These are phyloP conservation scores for Fusarium kyushuense DNA, from an alignment of 2,329 filamentous ascomycete species.

Conservation along the genomic window DNA sequence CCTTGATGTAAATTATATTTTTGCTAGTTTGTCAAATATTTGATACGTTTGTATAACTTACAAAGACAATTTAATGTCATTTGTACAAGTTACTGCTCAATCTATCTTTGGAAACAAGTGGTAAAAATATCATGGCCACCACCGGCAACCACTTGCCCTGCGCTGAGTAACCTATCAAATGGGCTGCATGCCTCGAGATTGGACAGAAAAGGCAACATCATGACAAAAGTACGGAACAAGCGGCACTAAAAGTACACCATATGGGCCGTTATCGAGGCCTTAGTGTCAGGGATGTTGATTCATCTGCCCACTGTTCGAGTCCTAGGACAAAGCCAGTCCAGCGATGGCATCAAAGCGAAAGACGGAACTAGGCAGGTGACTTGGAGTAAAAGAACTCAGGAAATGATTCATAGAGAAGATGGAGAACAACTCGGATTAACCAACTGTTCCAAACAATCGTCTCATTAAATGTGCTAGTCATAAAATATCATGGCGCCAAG, in stretches of 20 bases:
- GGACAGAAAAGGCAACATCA: background rate
- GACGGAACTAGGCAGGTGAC: background rate
- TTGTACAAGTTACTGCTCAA: background rate
- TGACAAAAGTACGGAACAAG: background rate
- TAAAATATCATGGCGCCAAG: background rate
- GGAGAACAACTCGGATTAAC: fast-evolving
- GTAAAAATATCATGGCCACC: background rate
- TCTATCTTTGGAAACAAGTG: background rate
- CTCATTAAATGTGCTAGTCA: background rate
- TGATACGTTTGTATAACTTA: background rate
- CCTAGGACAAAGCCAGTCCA: background rate
- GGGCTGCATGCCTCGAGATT: background rate
- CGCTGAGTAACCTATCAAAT: background rate
- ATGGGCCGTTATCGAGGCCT: background rate
- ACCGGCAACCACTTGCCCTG: background rate
- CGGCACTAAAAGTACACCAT: background rate
- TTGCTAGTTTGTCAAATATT: background rate
- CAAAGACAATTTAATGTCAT: background rate
- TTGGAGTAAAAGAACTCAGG: background rate
- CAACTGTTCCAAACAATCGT: background rate
- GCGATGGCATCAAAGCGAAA: background rate
- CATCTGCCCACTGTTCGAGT: background rate
- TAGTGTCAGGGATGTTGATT: background rate
- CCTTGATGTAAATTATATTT: background rate
- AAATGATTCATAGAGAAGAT: background rate